A percentile compares a stretch with the other conserved stretches of the same genome.
Evolutionary conservation across 257 asterid species (phyloP).

Genomic region (Solanum rostratum): DNA sequence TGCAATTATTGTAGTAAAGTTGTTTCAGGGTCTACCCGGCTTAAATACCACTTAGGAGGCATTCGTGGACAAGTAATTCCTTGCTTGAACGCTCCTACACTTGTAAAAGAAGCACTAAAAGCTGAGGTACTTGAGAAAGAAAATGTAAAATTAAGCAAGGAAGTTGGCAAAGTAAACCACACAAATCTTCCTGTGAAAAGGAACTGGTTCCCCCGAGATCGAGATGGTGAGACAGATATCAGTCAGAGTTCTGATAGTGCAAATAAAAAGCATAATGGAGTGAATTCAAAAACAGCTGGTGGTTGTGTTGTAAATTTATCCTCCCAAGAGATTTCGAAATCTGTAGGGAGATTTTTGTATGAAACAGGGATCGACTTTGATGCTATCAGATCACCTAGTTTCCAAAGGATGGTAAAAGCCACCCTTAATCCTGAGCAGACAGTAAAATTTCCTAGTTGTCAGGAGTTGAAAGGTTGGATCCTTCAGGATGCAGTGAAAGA

Average conservation of each 20-base stretch:
- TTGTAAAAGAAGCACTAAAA: too few relatives aligned
- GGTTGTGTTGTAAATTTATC: background rate
- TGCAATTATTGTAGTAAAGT: too few relatives aligned
- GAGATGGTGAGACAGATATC: background rate
- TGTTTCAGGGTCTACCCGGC: too few relatives aligned
- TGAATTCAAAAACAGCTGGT: background rate
- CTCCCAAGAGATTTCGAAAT: slow-evolving; percentile 9
- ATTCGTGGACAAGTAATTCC: too few relatives aligned
- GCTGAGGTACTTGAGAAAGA: too few relatives aligned
- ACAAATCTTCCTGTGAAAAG: too few relatives aligned
- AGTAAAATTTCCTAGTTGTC: slow-evolving; percentile 21
- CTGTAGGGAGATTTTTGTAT: slow-evolving; percentile 31
- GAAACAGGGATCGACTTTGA: slow-evolving; percentile 33
- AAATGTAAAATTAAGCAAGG: too few relatives aligned
- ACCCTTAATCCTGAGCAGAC: slow-evolving; percentile 1
- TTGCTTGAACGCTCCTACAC: too few relatives aligned
- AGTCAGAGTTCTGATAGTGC: background rate
- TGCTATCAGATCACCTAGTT: slow-evolving; percentile 23
- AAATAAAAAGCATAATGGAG: slow-evolving; percentile 2
- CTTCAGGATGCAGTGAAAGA: slow-evolving; percentile 26
- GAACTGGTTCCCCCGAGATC: background rate
- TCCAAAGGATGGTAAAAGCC: slow-evolving; percentile 24
- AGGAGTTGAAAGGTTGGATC: slow-evolving; percentile 52
- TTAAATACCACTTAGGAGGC: too few relatives aligned
- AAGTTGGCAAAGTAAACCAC: too few relatives aligned